These are phyloP conservation scores for Mycena alexandri DNA, from an alignment of 768 basidiomycete species.

Conservation along the genomic window DNA sequence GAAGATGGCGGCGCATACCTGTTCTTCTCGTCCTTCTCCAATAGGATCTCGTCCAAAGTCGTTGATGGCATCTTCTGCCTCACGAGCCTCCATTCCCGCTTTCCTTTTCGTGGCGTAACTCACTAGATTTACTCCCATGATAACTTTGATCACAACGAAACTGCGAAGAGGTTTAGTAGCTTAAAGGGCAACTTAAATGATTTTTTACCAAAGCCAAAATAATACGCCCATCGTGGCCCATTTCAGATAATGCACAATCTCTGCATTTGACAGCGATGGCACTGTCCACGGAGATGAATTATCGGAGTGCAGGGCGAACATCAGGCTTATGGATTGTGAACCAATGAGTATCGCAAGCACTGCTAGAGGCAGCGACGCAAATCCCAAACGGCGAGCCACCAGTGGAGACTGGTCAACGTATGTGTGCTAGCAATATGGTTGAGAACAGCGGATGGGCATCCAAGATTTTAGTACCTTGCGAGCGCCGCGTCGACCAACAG, in stretches of 20 bases:
- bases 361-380: constrained; percentile 92
- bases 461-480: constrained; percentile 67
- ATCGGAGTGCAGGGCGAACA: constrained; percentile 65
- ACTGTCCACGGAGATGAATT: constrained; percentile 60
- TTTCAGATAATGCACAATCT: constrained; percentile 67
- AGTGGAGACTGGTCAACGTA: constrained; percentile 97
- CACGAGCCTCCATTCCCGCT: constrained; percentile 83
- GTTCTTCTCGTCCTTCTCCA: constrained; percentile 91
- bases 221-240: constrained; percentile 75
- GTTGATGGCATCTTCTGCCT: constrained; percentile 81
- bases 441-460: constrained; percentile 1
- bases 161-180: constrained; percentile 51
- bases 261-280: constrained; percentile 59
- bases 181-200: constrained; percentile 38
- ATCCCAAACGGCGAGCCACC: constrained; percentile 93
- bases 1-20: constrained; percentile 58
- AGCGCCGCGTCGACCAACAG: constrained; percentile 73
- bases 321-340: constrained; percentile 74
- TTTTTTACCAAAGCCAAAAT: constrained; percentile 88
- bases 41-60: constrained; percentile 93
- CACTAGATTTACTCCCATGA: constrained; percentile 90
- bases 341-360: constrained; percentile 85
- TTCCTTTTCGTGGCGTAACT: constrained; percentile 84
- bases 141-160: constrained; percentile 88
- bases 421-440: constrained; percentile 67